These are phyloP conservation scores for Solanum stenotomum DNA, from an alignment of 257 asterid genomes.

Conservation along the genomic window DNA sequence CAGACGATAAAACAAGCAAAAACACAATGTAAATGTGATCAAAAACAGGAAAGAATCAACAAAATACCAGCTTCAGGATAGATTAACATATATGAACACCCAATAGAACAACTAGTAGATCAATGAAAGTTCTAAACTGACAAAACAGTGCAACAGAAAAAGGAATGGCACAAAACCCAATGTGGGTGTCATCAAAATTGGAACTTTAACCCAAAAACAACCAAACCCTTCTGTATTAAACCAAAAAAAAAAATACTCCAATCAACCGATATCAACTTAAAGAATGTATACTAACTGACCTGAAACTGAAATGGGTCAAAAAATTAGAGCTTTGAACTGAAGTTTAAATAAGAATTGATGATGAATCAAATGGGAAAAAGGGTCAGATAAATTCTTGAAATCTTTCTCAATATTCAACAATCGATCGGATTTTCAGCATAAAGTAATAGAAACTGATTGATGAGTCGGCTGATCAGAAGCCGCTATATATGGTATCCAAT, in stretches of 20 bases:
- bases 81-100: not conserved
- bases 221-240: not conserved
- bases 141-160: not conserved
- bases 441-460: not conserved
- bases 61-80: not conserved
- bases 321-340: not conserved
- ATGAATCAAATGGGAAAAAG: not conserved
- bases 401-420: not conserved
- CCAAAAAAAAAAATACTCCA: not conserved
- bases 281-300: not conserved
- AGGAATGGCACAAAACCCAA: not conserved
- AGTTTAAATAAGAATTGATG: not conserved
- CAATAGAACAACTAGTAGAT: not conserved
- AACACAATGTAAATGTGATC: not conserved
- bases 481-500: not conserved
- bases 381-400: not conserved
- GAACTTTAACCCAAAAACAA: not conserved
- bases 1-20: not conserved
- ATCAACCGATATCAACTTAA: not conserved
- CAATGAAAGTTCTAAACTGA: not conserved
- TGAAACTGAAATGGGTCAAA: not conserved
- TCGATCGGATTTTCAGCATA: not conserved
- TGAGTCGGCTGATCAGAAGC: not conserved
- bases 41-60: not conserved
- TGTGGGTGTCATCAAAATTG: not conserved